Conservation (phyloP, 495 filamentous ascomycete genomes). For the Aspergillus indologenus region DNA sequence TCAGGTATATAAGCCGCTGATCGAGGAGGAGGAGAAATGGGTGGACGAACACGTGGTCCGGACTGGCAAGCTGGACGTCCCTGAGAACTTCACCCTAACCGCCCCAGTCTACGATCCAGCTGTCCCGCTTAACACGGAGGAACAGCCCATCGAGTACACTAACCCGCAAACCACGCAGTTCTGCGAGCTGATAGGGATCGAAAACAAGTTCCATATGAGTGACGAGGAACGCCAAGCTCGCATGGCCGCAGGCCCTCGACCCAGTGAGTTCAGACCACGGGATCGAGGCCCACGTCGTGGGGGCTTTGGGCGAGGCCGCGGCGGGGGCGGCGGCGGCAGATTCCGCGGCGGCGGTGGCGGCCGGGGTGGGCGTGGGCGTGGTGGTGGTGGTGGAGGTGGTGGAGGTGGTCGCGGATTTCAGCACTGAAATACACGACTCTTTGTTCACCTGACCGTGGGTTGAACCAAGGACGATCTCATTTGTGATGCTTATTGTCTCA, state of each 20-base stretch:
- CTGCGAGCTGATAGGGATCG: conserved; percentile 72
- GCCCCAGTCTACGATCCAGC: conserved; percentile 64
- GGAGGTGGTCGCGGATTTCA: not conserved
- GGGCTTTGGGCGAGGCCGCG: conserved; percentile 21
- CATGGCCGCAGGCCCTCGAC: conserved; percentile 32
- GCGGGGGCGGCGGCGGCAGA: conserved; percentile 19
- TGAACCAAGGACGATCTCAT: not conserved
- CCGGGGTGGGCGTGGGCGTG: not conserved
- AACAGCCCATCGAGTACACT: conserved; percentile 69
- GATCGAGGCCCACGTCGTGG: conserved; percentile 11
- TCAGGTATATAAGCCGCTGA: conserved; percentile 56
- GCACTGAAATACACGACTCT: not conserved
- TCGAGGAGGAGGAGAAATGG: conserved; percentile 68
- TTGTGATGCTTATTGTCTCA: too few species aligned
- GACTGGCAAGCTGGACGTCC: conserved; percentile 58
- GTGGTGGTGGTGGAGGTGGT: not conserved
- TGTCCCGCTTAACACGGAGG: conserved; percentile 31
- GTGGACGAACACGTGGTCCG: conserved; percentile 68
- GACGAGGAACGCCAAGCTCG: conserved; percentile 64
- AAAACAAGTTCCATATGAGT: conserved; percentile 69
- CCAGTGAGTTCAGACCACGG: conserved; percentile 20
- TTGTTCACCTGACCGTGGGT: not conserved
- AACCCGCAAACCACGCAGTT: conserved; percentile 79
- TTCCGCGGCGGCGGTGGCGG: not conserved
- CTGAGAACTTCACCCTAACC: conserved; percentile 70